A percentile compares a stretch with the other conserved stretches of the same genome.
These are phyloP conservation scores for Passiflora organensis DNA, from an alignment of 345 rosid species.

Conservation along the genomic window DNA sequence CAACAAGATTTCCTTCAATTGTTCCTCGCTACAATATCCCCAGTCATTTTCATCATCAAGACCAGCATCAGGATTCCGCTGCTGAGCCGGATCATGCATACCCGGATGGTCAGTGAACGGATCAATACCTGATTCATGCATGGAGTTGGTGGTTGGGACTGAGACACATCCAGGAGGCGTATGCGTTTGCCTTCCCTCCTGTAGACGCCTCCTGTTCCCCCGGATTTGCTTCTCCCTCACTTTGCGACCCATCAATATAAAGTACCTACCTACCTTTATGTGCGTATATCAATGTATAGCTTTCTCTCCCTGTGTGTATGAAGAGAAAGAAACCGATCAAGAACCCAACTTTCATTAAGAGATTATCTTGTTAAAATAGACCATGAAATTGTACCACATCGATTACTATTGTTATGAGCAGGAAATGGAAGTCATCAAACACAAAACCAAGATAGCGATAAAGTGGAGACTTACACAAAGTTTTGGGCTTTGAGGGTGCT, in stretches of 20 bases:
- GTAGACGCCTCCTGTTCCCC: slow-evolving; percentile 33
- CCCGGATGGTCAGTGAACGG: slow-evolving; percentile 45
- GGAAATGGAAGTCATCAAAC: no score
- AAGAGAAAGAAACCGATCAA: no score
- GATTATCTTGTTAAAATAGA: no score
- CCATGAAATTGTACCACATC: no score
- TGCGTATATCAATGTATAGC: background rate
- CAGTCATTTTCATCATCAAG: slow-evolving; percentile 52
- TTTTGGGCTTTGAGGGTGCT: no score
- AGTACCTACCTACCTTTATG: background rate
- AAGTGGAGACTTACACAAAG: no score
- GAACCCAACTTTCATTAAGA: no score
- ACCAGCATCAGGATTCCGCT: slow-evolving; percentile 23
- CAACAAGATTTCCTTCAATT: slow-evolving; percentile 66
- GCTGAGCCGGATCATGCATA: slow-evolving; percentile 35
- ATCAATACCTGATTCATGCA: slow-evolving; percentile 55
- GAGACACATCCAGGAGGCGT: slow-evolving; percentile 22
- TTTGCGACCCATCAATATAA: slow-evolving; percentile 54
- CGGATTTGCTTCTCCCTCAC: slow-evolving; percentile 58
- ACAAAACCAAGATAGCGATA: no score
- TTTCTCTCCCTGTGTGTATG: no score
- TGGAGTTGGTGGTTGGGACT: slow-evolving; percentile 42
- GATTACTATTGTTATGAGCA: no score
- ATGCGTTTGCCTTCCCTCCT: background rate
- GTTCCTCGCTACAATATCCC: slow-evolving; percentile 88